phyloP scores from a whole-genome alignment of 163 green algal species.

The Prototheca cutis region DNA sequence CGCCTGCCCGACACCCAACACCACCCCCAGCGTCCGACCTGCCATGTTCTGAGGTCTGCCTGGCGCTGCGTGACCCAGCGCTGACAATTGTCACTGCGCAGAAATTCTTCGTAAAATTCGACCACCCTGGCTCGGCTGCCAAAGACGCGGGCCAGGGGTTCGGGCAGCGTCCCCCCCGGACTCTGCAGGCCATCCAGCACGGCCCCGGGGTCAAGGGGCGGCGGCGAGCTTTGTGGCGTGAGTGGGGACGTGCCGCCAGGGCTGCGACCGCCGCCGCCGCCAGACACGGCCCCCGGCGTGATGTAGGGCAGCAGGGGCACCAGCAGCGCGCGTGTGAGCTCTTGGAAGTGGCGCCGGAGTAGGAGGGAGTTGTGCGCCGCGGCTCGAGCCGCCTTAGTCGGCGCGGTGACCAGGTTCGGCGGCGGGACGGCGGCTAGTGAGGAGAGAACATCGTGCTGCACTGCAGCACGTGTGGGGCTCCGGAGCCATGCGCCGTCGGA shows the following conservation, averaged over 20 bases:
- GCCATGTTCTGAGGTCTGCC: neutral
- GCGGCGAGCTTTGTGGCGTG: no score
- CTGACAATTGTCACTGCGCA: neutral
- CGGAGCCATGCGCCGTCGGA: conserved; percentile 13
- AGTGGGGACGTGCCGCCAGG: no score
- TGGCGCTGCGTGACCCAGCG: neutral
- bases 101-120: neutral
- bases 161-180: neutral
- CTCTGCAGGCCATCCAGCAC: neutral
- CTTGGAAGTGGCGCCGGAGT: conserved; percentile 59
- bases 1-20: neutral
- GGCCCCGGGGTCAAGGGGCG: neutral
- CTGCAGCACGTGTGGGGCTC: conserved; percentile 2
- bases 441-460: neutral
- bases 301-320: conserved; percentile 39
- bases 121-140: neutral
- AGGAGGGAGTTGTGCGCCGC: conserved; percentile 37
- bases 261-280: no score
- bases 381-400: conserved; percentile 11
- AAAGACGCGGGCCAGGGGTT: conserved; percentile 1
- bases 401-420: neutral
- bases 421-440: neutral
- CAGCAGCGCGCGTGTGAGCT: conserved; percentile 53
- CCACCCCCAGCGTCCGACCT: neutral
- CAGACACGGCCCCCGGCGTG: conserved; percentile 19